Percentiles rank a stretch among this genome's conserved stretches.
Evolutionary conservation across 768 basidiomycete genomes (phyloP).

Genomic region (Leccinum imitatum): DNA sequence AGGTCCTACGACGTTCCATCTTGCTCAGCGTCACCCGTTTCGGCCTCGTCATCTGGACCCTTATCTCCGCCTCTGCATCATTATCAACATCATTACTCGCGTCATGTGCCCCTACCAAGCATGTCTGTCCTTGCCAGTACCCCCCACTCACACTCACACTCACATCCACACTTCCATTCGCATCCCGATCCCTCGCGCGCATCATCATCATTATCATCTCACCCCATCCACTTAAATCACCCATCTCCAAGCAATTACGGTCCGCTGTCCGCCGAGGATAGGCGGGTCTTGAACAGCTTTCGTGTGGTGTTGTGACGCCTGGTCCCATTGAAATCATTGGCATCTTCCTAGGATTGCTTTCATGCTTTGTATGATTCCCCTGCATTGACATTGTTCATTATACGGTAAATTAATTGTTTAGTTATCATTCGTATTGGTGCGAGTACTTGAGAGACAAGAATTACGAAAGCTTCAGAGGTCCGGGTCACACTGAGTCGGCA

Average conservation of each 20-base stretch:
- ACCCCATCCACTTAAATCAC: constrained; percentile 20
- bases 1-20: constrained; percentile 15
- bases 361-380: not conserved
- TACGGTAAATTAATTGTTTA: constrained; percentile 4
- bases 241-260: constrained; percentile 33
- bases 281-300: constrained; percentile 55
- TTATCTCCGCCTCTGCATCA: constrained; percentile 10
- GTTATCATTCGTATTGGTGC: not conserved
- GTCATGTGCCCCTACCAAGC: constrained; percentile 21
- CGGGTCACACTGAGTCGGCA: not conserved
- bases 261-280: constrained; percentile 55
- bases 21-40: constrained; percentile 14
- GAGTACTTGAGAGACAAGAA: not conserved
- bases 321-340: constrained; percentile 6
- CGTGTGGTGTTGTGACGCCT: constrained; percentile 47
- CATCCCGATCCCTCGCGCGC: constrained; percentile 2
- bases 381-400: constrained; percentile 1
- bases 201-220: constrained; percentile 3
- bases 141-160: not conserved
- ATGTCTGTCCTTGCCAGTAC: constrained; percentile 18
- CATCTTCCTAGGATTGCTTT: not conserved
- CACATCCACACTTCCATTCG: not conserved
- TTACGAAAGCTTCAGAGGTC: not conserved
- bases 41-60: constrained; percentile 14
- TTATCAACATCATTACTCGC: constrained; percentile 10